These are phyloP conservation scores for Sporobolomyces phaffii DNA, from an alignment of 768 basidiomycete genomes.

Conservation along the genomic window DNA sequence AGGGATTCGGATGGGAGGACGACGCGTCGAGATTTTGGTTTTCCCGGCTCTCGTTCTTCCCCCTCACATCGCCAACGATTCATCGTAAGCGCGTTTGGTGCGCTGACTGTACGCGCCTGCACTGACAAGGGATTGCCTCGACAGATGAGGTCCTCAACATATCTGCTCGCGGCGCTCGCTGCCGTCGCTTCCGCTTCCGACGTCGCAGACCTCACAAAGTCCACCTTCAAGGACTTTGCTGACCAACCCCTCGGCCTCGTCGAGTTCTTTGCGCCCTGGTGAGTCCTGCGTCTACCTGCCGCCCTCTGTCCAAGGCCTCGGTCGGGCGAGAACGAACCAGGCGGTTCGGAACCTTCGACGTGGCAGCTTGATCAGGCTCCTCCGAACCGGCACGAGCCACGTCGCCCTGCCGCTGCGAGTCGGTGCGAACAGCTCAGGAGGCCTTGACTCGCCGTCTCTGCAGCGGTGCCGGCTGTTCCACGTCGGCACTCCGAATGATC, in stretches of 20 bases:
- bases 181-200: conserved; percentile 53
- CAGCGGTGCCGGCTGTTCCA: background rate
- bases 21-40: too few relatives aligned
- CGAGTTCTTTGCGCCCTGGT: conserved; percentile 77
- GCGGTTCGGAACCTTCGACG: conserved; percentile 2
- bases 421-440: background rate
- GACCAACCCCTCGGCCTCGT: conserved; percentile 53
- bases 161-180: conserved; percentile 10
- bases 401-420: too few relatives aligned
- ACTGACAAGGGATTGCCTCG: background rate
- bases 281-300: background rate
- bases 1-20: too few relatives aligned
- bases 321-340: background rate
- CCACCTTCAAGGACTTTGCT: conserved; percentile 31
- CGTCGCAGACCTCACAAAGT: conserved; percentile 62
- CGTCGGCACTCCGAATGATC: background rate
- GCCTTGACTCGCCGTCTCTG: too few relatives aligned
- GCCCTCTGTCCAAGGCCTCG: background rate
- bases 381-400: background rate
- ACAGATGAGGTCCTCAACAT: conserved; percentile 21
- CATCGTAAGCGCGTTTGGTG: background rate
- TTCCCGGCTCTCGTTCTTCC: background rate
- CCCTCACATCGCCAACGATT: background rate
- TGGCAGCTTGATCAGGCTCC: background rate
- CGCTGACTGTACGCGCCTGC: too few relatives aligned